phyloP scores from a whole-genome alignment of 179 eudicot species.

The Sideroxylon spinosum region DNA sequence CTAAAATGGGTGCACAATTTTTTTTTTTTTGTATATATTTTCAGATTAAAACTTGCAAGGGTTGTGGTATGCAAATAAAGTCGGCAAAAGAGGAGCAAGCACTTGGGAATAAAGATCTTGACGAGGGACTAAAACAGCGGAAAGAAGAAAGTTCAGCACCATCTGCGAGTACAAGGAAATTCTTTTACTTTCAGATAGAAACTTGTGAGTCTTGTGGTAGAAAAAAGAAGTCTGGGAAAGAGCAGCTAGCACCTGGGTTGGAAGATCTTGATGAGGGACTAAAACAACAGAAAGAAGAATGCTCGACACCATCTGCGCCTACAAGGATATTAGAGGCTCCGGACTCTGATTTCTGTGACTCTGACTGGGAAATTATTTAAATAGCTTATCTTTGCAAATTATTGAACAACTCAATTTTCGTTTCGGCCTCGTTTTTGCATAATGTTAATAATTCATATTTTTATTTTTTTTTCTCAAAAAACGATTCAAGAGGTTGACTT shows the following conservation, averaged over 20 bases:
- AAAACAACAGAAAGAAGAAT: background rate
- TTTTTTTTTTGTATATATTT: background rate
- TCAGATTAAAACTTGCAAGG: background rate
- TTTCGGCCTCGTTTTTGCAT: background rate
- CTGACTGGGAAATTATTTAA: constrained; percentile 4
- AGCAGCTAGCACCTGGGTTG: too few relatives aligned
- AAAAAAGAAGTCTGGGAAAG: too few relatives aligned
- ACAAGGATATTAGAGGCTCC: background rate
- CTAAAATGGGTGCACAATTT: background rate
- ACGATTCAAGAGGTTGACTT: background rate
- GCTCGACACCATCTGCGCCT: background rate
- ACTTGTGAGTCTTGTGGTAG: too few relatives aligned
- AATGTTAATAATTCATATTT: background rate
- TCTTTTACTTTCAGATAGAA: background rate
- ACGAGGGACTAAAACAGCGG: background rate
- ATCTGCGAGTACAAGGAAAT: background rate
- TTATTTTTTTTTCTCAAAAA: background rate
- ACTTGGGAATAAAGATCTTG: background rate
- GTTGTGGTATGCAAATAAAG: background rate
- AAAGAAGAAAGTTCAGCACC: background rate
- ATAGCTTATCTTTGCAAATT: background rate
- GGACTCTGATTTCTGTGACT: background rate
- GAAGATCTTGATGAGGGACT: too few relatives aligned
- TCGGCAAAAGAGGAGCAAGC: background rate
- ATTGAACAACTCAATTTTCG: background rate